Conservation (phyloP, 1,284 basidiomycete genomes). For the Cronartium ribicola region DNA sequence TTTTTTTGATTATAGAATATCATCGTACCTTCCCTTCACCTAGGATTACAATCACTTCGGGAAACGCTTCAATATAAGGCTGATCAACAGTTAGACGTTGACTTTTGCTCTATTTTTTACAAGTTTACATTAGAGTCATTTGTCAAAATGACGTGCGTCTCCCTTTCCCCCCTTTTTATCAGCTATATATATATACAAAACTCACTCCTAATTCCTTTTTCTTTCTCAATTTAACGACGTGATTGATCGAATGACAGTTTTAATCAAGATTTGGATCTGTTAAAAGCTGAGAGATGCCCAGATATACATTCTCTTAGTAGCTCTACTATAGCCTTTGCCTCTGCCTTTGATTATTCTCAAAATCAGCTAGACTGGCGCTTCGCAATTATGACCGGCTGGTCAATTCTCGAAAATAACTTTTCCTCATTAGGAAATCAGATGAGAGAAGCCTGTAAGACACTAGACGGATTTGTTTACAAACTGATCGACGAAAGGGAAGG, state of each 20-base stretch:
- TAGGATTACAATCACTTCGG: conserved; percentile 1
- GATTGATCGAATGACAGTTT: conserved; percentile 10
- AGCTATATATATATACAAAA: neutral
- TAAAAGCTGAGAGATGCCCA: neutral
- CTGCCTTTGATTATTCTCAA: conserved; percentile 16
- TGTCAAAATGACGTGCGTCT: neutral
- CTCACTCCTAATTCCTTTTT: neutral
- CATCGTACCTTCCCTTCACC: neutral
- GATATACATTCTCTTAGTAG: neutral
- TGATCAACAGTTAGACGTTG: neutral
- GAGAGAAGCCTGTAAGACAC: neutral
- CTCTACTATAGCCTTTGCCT: neutral
- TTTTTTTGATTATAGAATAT: neutral
- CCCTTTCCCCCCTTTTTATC: neutral
- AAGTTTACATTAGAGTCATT: conserved; percentile 3
- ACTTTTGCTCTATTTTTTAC: neutral
- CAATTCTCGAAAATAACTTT: conserved; percentile 2
- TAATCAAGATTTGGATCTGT: conserved; percentile 14
- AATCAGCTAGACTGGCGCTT: conserved; percentile 10
- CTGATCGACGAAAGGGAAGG: conserved; percentile 7
- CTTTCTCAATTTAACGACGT: neutral
- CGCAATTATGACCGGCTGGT: conserved; percentile 3
- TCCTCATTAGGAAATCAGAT: neutral
- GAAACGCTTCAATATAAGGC: neutral
- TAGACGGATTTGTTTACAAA: conserved; percentile 4